These are phyloP conservation scores for Schizophyllum commune DNA, from an alignment of 1,284 basidiomycete species.

Conservation along the genomic window DNA sequence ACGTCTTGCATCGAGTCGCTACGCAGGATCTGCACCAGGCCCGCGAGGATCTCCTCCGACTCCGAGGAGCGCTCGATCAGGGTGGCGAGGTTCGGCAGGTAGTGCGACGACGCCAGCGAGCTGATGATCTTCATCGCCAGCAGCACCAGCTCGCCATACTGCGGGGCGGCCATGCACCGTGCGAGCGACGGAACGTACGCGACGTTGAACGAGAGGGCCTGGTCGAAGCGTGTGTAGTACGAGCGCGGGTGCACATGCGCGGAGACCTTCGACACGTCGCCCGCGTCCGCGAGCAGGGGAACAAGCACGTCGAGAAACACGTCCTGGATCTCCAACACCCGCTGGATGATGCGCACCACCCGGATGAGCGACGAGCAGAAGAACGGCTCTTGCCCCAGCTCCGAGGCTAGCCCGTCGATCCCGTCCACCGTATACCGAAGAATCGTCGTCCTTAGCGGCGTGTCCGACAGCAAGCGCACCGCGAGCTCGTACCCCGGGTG, in stretches of 20 bases:
- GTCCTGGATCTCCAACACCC: conserved; percentile 81
- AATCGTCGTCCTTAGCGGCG: conserved; percentile 63
- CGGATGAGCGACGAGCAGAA: conserved; percentile 71
- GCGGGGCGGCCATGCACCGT: conserved; percentile 69
- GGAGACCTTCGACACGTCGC: conserved; percentile 46
- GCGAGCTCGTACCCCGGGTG: conserved; percentile 91
- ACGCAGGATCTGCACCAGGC: conserved; percentile 69
- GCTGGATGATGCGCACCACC: conserved; percentile 76
- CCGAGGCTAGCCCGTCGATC: conserved; percentile 59
- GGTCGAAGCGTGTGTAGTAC: conserved; percentile 70
- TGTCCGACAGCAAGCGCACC: conserved; percentile 69
- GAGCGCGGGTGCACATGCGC: conserved; percentile 55
- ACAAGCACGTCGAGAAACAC: conserved; percentile 87
- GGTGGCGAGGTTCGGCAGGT: conserved; percentile 66
- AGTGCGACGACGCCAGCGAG: conserved; percentile 52
- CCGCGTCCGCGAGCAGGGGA: conserved; percentile 60
- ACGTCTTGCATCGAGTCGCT: conserved; percentile 55
- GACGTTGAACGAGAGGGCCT: conserved; percentile 71
- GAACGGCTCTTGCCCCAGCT: conserved; percentile 41
- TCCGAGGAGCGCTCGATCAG: conserved; percentile 81
- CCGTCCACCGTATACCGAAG: conserved; percentile 75
- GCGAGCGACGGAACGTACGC: conserved; percentile 81
- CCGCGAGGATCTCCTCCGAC: conserved; percentile 79
- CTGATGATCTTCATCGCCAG: conserved; percentile 77
- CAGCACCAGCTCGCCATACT: conserved; percentile 68